Conservation (phyloP, 2,329 filamentous ascomycete genomes). For the Pseudocercospora cruenta region DNA sequence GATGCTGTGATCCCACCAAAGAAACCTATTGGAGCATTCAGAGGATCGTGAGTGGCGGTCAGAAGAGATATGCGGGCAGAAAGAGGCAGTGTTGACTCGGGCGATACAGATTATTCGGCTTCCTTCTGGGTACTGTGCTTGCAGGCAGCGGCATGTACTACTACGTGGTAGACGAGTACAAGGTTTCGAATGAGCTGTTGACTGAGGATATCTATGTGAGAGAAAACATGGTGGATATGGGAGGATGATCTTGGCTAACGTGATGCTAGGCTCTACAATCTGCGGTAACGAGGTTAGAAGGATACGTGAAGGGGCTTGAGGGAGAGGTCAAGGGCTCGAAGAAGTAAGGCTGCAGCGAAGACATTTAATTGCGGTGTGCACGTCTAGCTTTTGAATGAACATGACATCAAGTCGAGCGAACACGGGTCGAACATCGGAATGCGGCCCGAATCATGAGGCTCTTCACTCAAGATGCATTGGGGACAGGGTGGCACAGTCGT, state of each 20-base stretch:
- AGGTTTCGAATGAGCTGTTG: constrained; percentile 87
- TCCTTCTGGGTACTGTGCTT: constrained; percentile 80
- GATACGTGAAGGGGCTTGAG: constrained; percentile 81
- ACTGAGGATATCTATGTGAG: constrained; percentile 90
- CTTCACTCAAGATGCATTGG: neutral
- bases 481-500: neutral
- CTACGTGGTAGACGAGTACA: constrained; percentile 92
- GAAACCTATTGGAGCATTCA: constrained; percentile 71
- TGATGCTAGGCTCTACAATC: constrained; percentile 74
- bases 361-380: neutral
- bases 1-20: constrained; percentile 52
- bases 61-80: neutral
- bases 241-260: neutral
- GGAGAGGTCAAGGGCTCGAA: constrained; percentile 70
- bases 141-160: constrained; percentile 84
- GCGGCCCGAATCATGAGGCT: neutral
- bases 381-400: neutral
- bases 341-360: constrained; percentile 52
- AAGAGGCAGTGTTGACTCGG: neutral
- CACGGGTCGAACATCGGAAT: neutral
- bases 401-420: neutral
- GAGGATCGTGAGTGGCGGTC: constrained; percentile 65
- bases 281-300: constrained; percentile 82
- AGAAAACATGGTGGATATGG: neutral
- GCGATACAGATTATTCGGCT: constrained; percentile 76